Evolutionary conservation across 2,329 filamentous ascomycete genomes (phyloP), one percentile per base, ranked within the genome.

Genomic region (Fusarium sp.): DNA sequence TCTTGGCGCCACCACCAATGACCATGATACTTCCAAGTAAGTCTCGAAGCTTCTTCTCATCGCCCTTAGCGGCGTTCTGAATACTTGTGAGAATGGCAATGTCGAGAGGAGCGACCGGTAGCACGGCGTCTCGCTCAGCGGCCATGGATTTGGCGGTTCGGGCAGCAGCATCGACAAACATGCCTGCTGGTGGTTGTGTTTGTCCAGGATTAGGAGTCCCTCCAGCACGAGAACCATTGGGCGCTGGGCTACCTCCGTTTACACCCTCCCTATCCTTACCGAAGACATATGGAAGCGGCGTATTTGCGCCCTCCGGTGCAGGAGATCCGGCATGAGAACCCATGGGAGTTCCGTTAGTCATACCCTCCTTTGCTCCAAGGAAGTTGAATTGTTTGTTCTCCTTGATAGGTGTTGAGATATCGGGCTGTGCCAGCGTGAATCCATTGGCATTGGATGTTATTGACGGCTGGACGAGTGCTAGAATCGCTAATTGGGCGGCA

Each of bases 21-120:
- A 97, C 90, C 93, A 97, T 96, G 83, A 97, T 96, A 52, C 93
- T 93, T 42, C 94, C 93, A 37, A 97, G 88, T 79, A 97, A 93
- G 80, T 99, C 96, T 60, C 94, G 92, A 72, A 96, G 91, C 82
- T 97, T 97, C 85, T 96, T 96, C 74, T 98, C 95, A 80, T 98
- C 96, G 64, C 92, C 92, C 71, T 92, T 93, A 59, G 94, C 92
- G 12, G 94, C 96, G 81, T 97, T 93, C 53, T 93, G 89, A 78
- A 98, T 97, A 54, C 92, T 95, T 21, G 93, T 95, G 68, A 98
- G 88, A 77, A 99, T 97, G 9, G 96, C 96, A 70, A 92, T 89
- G 81, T 98, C 96, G 32, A 99, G 89, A 0, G 96, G 91, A 64
- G 94, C 93, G 18, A 95, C 84, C 0, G 96, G 95, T 7, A 98